These are phyloP conservation scores for Xylaria nigripes DNA, from an alignment of 495 filamentous ascomycete species.

Conservation along the genomic window DNA sequence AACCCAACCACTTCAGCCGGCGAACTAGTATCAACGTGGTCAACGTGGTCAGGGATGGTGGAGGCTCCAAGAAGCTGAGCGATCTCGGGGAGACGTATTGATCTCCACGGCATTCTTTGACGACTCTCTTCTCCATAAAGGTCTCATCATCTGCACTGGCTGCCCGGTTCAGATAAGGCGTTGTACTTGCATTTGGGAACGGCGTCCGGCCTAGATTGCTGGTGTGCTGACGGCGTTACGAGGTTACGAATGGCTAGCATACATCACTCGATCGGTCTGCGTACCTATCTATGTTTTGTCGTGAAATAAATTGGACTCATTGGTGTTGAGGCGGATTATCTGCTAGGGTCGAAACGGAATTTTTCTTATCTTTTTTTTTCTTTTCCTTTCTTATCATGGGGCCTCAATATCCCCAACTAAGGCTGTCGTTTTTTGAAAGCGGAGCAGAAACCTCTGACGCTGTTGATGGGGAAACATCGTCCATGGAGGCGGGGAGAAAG, in stretches of 20 bases:
- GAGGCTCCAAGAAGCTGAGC: conserved; percentile 29
- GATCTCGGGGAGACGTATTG: conserved; percentile 45
- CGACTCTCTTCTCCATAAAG: conserved; percentile 18
- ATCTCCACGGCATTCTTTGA: conserved; percentile 6
- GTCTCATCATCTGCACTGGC: conserved; percentile 10
- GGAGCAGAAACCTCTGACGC: not conserved
- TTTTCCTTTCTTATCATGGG: conserved; percentile 1
- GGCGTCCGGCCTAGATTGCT: conserved; percentile 9
- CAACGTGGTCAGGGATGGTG: conserved; percentile 31
- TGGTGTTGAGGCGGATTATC: conserved; percentile 18
- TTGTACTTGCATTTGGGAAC: conserved; percentile 9
- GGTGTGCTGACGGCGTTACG: conserved; percentile 24
- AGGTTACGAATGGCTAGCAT: conserved; percentile 29
- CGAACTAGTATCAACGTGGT: conserved; percentile 39
- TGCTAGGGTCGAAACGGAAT: not conserved
- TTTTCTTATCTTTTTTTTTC: not conserved
- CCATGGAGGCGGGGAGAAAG: not conserved
- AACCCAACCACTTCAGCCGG: conserved; percentile 32
- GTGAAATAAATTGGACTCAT: conserved; percentile 12
- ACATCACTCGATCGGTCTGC: conserved; percentile 16
- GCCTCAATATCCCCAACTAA: conserved; percentile 8
- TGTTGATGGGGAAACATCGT: not conserved
- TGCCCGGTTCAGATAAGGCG: conserved; percentile 1
- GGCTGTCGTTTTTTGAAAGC: not conserved
- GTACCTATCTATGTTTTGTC: conserved; percentile 13